A percentile compares a stretch with the other conserved stretches of the same genome.
Conservation (phyloP, 1,139 yeast genomes). For the Blastobotrys illinoisensis region DNA sequence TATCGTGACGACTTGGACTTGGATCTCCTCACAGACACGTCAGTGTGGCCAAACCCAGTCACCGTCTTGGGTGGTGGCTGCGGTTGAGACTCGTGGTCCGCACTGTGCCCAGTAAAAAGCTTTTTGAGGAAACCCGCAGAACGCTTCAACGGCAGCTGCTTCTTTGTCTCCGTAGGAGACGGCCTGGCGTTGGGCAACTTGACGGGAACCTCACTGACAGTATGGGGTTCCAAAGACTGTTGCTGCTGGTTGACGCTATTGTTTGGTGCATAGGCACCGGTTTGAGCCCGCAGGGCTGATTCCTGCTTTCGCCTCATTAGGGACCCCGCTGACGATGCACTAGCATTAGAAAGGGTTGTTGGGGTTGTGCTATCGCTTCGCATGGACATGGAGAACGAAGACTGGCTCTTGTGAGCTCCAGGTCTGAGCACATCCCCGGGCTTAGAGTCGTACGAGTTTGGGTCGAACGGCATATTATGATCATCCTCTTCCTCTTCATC, state of each 20-base stretch:
- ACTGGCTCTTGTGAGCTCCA: constrained; percentile 19
- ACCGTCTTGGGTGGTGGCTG: neutral
- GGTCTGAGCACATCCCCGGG: constrained; percentile 4
- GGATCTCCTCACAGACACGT: constrained; percentile 17
- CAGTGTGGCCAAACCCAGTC: neutral
- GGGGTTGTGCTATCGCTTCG: constrained; percentile 23
- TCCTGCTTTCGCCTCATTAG: constrained; percentile 58
- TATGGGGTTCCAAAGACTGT: constrained; percentile 11
- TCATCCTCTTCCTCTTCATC: constrained; percentile 20
- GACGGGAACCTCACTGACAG: constrained; percentile 21
- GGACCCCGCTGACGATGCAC: constrained; percentile 90
- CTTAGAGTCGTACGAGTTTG: constrained; percentile 22
- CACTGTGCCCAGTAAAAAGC: constrained; percentile 33
- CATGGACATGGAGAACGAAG: constrained; percentile 24
- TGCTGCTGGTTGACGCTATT: constrained; percentile 2
- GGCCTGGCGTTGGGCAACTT: constrained; percentile 20
- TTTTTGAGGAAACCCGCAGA: constrained; percentile 51
- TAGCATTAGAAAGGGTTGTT: constrained; percentile 45
- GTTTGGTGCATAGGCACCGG: neutral
- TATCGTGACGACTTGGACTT: constrained; percentile 25
- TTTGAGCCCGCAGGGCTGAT: neutral
- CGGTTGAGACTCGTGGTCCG: neutral
- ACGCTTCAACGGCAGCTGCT: constrained; percentile 25
- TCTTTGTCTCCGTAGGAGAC: constrained; percentile 12
- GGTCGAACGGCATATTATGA: constrained; percentile 24